These are phyloP conservation scores for Furcasterigmium sp. DNA, from an alignment of 2,329 filamentous ascomycete species.

Conservation along the genomic window DNA sequence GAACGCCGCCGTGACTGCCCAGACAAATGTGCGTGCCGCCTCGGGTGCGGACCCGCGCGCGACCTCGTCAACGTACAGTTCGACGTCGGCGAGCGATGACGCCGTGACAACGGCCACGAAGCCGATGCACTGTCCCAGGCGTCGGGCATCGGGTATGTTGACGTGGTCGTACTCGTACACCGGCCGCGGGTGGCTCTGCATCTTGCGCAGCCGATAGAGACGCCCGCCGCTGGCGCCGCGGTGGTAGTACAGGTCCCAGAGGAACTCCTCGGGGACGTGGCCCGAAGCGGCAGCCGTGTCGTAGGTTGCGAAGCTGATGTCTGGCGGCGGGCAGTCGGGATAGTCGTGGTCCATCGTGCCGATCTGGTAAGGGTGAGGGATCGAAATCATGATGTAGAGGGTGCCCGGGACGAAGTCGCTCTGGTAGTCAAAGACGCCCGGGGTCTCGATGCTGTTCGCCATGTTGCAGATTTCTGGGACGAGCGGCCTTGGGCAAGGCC, in stretches of 20 bases:
- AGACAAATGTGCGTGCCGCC: conserved; percentile 20
- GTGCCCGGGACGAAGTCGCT: not conserved
- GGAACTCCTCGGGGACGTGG: conserved; percentile 21
- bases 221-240: not conserved
- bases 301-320: conserved; percentile 11
- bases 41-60: conserved; percentile 15
- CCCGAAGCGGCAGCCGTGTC: conserved; percentile 14
- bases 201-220: conserved; percentile 8
- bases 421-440: not conserved
- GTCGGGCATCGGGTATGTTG: conserved; percentile 2
- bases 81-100: conserved; percentile 8
- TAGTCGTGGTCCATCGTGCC: conserved; percentile 5
- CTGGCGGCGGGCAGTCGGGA: conserved; percentile 1
- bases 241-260: conserved; percentile 31
- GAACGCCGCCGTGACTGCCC: conserved; percentile 21
- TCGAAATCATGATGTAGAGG: conserved; percentile 11
- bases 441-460: too few species aligned
- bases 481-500: too few species aligned
- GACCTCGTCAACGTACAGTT: conserved; percentile 26
- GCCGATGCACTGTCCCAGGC: conserved; percentile 20
- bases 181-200: not conserved
- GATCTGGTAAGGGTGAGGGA: conserved; percentile 7
- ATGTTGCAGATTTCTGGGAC: too few species aligned
- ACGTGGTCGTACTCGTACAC: conserved; percentile 5
- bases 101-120: conserved; percentile 15